Base-by-base conservation (phyloP, 345 rosid species). In the Eucalyptus albens region DNA sequence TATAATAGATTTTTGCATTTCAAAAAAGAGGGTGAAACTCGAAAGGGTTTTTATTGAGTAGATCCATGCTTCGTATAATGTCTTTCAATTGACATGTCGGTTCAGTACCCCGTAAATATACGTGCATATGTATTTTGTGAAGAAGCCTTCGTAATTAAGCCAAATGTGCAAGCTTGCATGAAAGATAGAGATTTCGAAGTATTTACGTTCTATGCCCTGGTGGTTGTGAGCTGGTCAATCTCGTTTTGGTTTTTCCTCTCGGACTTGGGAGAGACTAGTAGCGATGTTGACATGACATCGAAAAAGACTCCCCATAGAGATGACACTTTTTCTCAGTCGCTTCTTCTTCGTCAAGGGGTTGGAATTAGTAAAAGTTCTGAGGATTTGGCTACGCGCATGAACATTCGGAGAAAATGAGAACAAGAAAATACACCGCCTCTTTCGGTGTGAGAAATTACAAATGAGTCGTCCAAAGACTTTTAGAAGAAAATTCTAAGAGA, bases 61-160 rank as follows among this genome's bases (percentile, higher is more conserved):
- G 26, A 53, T 1, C 2, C 1, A 0, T 21, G 26, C 11, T 53
- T 53, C 5, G 0, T 53, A 53, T 21, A 2, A 21, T 21, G 59
- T 53, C 5, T 53, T 53, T 53, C 11, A 53, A 21, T 21, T 1
- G 11, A 53, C 5, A 21, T 4, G 26, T 53, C 2, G 11, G 26
- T 1, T 53, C 1, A 21, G 10, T 19, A 53, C 10, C 24, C 4
- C 2, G 5, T 19, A 19, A 1, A 19, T 53, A 19, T 19, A 8
- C 10, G 56, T 19, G 56, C 26, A 21, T 4, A 53, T 53, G 59
- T 21, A 53, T 53, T 29, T 13, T 62, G 21, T 15, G 19, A n/a
- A 15, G 31, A 29, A 29, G 69, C 69, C 1, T 62, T 27, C 1
- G 69, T 60, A 27, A 27, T 60, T 29, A 12, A 60, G 15, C 69